Evolutionary conservation across 2,329 filamentous ascomycete species (phyloP), one percentile per base, ranked within the genome.

Genomic region (Alternaria sp.): DNA sequence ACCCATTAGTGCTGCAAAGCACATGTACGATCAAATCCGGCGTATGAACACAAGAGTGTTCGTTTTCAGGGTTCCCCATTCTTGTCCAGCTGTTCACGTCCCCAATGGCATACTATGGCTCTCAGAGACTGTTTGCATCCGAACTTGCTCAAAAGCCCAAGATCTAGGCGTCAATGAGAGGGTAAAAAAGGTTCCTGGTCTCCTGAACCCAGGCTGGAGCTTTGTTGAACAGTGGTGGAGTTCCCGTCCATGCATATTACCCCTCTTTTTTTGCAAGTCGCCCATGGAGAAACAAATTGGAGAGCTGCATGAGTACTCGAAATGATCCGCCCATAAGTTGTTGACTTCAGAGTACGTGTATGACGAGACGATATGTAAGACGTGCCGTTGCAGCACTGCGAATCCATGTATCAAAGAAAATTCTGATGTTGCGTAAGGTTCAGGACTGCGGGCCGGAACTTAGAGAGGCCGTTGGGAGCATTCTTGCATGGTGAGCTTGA

Each of bases 321-420:
- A 30, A n/a, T 13, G 15, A 12, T 9, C 49, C 19, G 10, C 28
- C 19, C 49, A 23, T 40, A 13, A n/a, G 19, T 3, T 13, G 30
- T 40, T 36, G 30, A 40, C 28, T 13, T 36, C 19, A n/a, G 28
- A 13, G 49, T 25, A n/a, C 26, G 30, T 51, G 30, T 28, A 51
- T 26, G 56, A 32, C 30, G 11, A 44, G 15, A 51, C 36, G 26
- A 40, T 28, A 13, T n/a, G 32, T 30, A 50, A 43, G 45, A 57
- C 30, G 12, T 50, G 45, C 56, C 26, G 56, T 26, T 13, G 10
- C 32, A 25, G 46, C 40, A 15, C n/a, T 54, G 10, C 10, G 21
- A 57, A 53, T 59, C 47, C 59, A 58, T 62, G 47, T 28, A 40
- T 52, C 25, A 28, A 30, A 28, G 47, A 51, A 45, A 52, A 47